Evolutionary conservation across 140 eudicot genomes (phyloP), one percentile per base, ranked within the genome.

Genomic region (Stevia rebaudiana): DNA sequence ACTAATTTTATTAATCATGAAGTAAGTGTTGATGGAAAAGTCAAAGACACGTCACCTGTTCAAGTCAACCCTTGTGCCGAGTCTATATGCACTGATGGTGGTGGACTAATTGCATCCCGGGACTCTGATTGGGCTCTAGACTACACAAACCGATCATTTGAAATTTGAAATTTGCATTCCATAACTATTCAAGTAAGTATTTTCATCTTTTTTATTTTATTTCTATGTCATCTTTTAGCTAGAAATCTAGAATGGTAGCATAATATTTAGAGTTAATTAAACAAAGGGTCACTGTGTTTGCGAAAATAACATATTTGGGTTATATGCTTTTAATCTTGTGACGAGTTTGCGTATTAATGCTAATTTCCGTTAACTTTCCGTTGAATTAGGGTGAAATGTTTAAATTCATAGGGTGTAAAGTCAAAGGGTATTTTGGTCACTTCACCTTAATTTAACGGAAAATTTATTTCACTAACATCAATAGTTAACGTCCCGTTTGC

Each of bases 51-150:
- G 6, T 37, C 54, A 42, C 66, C 76, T 37, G 15, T 4, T 46
- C 44, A 18, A 62, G 64, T 43, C 5, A 82, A 78, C 49, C 55
- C 80, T 19, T 84, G 86, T 74, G 88, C 81, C 6, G 96, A 85
- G 79, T 85, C 95, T 40, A 72, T 89, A 56, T 64, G 79, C 80
- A 78, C 69, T 2, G 80, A 88, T 9, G 90, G 79, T 30, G 87
- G 82, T 36, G 86, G 84, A 53, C 71, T 82, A 17, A 67, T 51
- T 76, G 78, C 87, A 66, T 88, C 96, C 19, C 67, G 46, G 51
- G 96, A 88, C 74, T 85, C 94, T 10, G 87, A 80, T 54, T 88
- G 94, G 90, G 79, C 79, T 41, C 53, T 61, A 11, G 56, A 76
- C 67, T 79, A 72, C 69, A 80, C 72, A 77, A 76, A 77, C 68